Percentiles rank a stretch among this genome's conserved stretches.
Evolutionary conservation across 2,329 filamentous ascomycete genomes (phyloP).

Genomic region (Ophiostoma himal-ulmi): DNA sequence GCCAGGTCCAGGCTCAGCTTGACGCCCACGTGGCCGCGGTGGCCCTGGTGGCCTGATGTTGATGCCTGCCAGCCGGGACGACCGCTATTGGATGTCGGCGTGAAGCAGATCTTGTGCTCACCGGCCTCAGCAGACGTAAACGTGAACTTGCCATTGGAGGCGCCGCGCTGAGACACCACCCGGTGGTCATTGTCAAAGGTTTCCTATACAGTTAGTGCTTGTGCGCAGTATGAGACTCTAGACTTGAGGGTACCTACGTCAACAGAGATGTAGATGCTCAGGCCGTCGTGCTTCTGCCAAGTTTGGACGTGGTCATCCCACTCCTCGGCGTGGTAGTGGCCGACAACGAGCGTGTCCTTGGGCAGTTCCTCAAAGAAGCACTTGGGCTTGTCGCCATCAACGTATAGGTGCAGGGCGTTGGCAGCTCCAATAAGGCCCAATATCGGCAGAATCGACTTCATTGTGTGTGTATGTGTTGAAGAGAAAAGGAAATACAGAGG

Average conservation of each 20-base stretch:
- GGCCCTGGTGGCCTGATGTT: slow-evolving; percentile 34
- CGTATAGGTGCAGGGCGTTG: slow-evolving; percentile 90
- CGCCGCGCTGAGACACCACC: slow-evolving; percentile 79
- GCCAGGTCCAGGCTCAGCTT: slow-evolving; percentile 82
- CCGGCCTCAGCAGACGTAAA: slow-evolving; percentile 93
- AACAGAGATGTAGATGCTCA: slow-evolving; percentile 85
- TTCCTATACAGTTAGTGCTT: slow-evolving; percentile 51
- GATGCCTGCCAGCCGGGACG: slow-evolving; percentile 66
- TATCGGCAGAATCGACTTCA: slow-evolving; percentile 59
- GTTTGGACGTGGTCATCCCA: slow-evolving; percentile 63
- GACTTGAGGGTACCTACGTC: slow-evolving; percentile 50
- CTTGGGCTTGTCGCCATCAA: slow-evolving; percentile 78
- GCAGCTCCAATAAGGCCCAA: slow-evolving; percentile 60
- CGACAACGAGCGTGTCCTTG: slow-evolving; percentile 94
- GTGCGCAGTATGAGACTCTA: too few relatives aligned
- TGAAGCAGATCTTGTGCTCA: slow-evolving; percentile 94
- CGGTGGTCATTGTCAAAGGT: slow-evolving; percentile 97
- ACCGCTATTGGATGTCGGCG: slow-evolving; percentile 67
- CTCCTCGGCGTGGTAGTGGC: slow-evolving; percentile 82
- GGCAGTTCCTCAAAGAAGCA: slow-evolving; percentile 98
- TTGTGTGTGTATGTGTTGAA: slow-evolving; percentile 32
- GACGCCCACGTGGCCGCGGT: slow-evolving; percentile 62
- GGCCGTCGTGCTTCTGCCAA: slow-evolving; percentile 67
- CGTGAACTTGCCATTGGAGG: slow-evolving; percentile 75
- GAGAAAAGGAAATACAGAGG: too few relatives aligned